These are phyloP conservation scores for Cyclospora cayetanensis DNA, from an alignment of 169 alveolate genomes.

Conservation along the genomic window DNA sequence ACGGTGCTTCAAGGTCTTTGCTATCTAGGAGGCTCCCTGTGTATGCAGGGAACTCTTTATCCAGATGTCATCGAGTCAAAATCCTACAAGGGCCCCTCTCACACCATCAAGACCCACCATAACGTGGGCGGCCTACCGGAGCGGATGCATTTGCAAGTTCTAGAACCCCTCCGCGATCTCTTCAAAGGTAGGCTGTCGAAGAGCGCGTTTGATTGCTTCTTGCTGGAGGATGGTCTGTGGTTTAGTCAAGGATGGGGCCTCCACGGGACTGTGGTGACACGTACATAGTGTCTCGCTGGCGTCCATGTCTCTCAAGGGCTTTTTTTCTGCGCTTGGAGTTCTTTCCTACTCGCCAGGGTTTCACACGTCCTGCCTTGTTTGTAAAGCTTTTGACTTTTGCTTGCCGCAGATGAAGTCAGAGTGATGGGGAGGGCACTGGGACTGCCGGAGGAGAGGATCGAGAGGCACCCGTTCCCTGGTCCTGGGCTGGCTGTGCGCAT, in stretches of 20 bases:
- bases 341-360: too few species aligned
- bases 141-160: slow-evolving; percentile 64
- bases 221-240: too few species aligned
- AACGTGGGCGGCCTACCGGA: slow-evolving; percentile 78
- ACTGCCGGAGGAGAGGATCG: slow-evolving; percentile 66
- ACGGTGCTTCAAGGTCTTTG: too few species aligned
- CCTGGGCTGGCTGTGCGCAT: slow-evolving; percentile 82
- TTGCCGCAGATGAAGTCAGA: slow-evolving; percentile 78
- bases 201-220: too few species aligned
- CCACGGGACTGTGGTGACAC: too few species aligned
- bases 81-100: slow-evolving; percentile 77
- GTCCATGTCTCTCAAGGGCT: too few species aligned
- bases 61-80: slow-evolving; percentile 79
- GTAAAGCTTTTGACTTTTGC: too few species aligned
- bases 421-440: slow-evolving; percentile 75
- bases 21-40: too few species aligned
- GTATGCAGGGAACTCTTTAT: slow-evolving; percentile 76
- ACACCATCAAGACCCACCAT: slow-evolving; percentile 81
- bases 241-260: too few species aligned
- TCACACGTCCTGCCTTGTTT: too few species aligned
- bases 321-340: too few species aligned
- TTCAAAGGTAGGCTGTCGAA: slow-evolving; percentile 46
- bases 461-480: slow-evolving; percentile 82
- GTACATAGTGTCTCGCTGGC: too few species aligned
- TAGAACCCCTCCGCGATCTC: slow-evolving; percentile 72